A percentile compares a stretch with the other conserved stretches of the same genome.
phyloP scores from a whole-genome alignment of 140 eudicot species.

The Cichorium intybus region DNA sequence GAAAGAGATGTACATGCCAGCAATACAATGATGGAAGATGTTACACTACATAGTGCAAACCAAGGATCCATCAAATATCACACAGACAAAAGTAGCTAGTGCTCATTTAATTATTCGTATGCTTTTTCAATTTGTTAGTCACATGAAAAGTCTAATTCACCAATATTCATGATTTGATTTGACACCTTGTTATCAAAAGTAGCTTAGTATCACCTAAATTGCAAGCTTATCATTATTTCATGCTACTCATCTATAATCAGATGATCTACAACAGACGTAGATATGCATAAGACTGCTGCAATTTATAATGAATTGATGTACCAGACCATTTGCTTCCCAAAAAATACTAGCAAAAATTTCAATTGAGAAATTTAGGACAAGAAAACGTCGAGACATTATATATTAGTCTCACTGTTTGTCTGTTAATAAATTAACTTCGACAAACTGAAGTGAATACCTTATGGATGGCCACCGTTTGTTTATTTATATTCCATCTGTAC shows the following conservation, averaged over 20 bases:
- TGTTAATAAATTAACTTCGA: neutral
- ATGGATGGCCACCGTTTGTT: neutral
- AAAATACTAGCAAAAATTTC: neutral
- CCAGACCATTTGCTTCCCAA: neutral
- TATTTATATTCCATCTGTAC: neutral
- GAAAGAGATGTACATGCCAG: constrained; percentile 48
- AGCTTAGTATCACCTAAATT: constrained; percentile 22
- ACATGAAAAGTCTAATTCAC: constrained; percentile 33
- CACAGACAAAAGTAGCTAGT: constrained; percentile 29
- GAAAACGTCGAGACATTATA: neutral
- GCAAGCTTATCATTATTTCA: constrained; percentile 30
- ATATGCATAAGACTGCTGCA: neutral
- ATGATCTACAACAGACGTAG: constrained; percentile 8
- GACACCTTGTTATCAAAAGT: constrained; percentile 27
- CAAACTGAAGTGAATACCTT: neutral
- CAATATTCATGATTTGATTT: constrained; percentile 26
- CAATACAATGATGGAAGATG: constrained; percentile 44
- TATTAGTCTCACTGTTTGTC: neutral
- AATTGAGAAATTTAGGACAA: neutral
- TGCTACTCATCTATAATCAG: constrained; percentile 16
- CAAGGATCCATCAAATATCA: constrained; percentile 41
- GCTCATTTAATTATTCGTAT: constrained; percentile 21
- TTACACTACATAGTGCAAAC: constrained; percentile 46
- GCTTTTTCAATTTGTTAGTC: constrained; percentile 21
- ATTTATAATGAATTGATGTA: neutral